These are phyloP conservation scores for Articulospora tetracladia DNA, from an alignment of 495 filamentous ascomycete genomes.

Conservation along the genomic window DNA sequence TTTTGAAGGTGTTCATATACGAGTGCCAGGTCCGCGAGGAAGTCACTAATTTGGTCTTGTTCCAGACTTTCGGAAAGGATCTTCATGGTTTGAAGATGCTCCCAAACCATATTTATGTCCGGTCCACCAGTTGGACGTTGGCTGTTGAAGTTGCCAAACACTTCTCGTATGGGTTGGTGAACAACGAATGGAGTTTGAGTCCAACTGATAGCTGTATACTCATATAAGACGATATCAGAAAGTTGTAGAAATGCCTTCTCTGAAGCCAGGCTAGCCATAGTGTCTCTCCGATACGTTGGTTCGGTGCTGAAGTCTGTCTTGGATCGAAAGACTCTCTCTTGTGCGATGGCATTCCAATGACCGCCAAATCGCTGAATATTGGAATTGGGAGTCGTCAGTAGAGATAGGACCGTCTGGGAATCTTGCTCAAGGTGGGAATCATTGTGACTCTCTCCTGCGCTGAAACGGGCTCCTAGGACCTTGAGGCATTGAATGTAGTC, in stretches of 20 bases:
- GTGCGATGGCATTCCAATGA: slow-evolving; percentile 16
- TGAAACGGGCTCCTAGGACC: slow-evolving; percentile 6
- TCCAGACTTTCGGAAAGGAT: slow-evolving; percentile 4
- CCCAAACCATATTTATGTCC: slow-evolving; percentile 17
- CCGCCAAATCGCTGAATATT: slow-evolving; percentile 2
- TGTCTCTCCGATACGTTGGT: slow-evolving; percentile 17
- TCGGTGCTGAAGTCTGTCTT: slow-evolving; percentile 3
- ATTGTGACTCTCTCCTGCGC: not conserved
- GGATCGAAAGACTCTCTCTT: slow-evolving; percentile 18
- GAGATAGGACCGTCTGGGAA: slow-evolving; percentile 10
- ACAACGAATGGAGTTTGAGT: slow-evolving; percentile 21
- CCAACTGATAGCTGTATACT: slow-evolving; percentile 22
- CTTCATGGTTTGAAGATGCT: slow-evolving; percentile 23
- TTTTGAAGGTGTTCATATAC: slow-evolving; percentile 27
- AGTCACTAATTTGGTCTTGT: slow-evolving; percentile 18
- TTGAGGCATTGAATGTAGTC: slow-evolving; percentile 20
- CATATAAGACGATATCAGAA: slow-evolving; percentile 7
- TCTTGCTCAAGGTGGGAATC: slow-evolving; percentile 10
- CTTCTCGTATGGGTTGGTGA: slow-evolving; percentile 15
- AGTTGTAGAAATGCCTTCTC: slow-evolving; percentile 10
- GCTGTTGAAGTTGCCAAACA: slow-evolving; percentile 8
- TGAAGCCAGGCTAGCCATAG: slow-evolving; percentile 19
- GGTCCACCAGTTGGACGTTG: slow-evolving; percentile 16
- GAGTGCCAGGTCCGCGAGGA: slow-evolving; percentile 24
- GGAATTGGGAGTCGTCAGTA: slow-evolving; percentile 7